A percentile compares a stretch with the other conserved stretches of the same genome.
Evolutionary conservation across 345 rosid genomes (phyloP).

Genomic region (Rhodomyrtus tomentosa): DNA sequence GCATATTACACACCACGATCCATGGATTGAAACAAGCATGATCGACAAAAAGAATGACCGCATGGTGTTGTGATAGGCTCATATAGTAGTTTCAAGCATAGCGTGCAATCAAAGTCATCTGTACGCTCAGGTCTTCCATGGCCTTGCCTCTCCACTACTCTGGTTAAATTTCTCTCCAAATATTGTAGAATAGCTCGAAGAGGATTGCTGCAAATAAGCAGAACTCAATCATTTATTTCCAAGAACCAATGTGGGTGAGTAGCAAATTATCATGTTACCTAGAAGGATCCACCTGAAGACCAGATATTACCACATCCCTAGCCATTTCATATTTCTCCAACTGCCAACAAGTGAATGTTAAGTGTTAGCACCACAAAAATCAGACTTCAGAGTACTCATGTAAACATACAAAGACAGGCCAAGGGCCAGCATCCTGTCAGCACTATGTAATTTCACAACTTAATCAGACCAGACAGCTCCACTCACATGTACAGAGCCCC

Average conservation of each 20-base stretch:
- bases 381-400: neutral
- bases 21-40: slow-evolving; percentile 88
- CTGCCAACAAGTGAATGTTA: slow-evolving; percentile 19
- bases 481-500: neutral
- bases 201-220: slow-evolving; percentile 45
- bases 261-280: slow-evolving; percentile 21
- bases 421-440: neutral
- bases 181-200: slow-evolving; percentile 64
- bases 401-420: neutral
- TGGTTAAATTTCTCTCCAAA: slow-evolving; percentile 34
- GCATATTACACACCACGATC: slow-evolving; percentile 55
- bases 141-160: slow-evolving; percentile 19
- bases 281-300: slow-evolving; percentile 83
- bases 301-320: slow-evolving; percentile 60
- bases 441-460: neutral
- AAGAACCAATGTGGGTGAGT: neutral
- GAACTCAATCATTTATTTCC: neutral
- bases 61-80: slow-evolving; percentile 92
- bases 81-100: slow-evolving; percentile 79
- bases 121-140: slow-evolving; percentile 45
- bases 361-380: neutral
- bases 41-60: slow-evolving; percentile 93
- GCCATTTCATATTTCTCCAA: slow-evolving; percentile 85
- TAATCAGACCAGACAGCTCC: neutral
- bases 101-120: slow-evolving; percentile 89